These are phyloP conservation scores for Kluyveromyces wickerhamii DNA, from an alignment of 805 yeast species.

Conservation along the genomic window DNA sequence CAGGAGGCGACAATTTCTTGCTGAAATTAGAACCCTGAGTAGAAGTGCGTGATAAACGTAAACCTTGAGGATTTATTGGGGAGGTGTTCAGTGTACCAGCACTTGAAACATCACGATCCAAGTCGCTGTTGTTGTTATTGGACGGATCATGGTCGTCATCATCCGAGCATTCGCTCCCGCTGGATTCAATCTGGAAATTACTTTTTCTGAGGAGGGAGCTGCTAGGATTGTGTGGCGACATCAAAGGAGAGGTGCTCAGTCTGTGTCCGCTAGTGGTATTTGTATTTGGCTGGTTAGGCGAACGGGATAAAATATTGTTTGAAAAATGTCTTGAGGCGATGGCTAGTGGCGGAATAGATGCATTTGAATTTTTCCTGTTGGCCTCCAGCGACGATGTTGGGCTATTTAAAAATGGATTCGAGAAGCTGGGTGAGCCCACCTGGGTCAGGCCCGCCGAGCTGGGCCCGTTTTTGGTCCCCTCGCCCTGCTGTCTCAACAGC, in stretches of 20 bases:
- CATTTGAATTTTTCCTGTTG: conserved; percentile 2
- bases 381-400: conserved; percentile 2
- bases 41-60: conserved; percentile 14
- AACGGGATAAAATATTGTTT: conserved; percentile 13
- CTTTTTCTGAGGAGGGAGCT: conserved; percentile 6
- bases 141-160: conserved; percentile 20
- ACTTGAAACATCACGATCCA: conserved; percentile 1
- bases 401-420: conserved; percentile 29
- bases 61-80: conserved; percentile 10
- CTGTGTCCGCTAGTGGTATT: conserved; percentile 1
- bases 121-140: conserved; percentile 1
- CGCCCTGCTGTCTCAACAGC: conserved; percentile 14
- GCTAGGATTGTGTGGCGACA: conserved; percentile 3
- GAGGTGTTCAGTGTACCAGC: conserved; percentile 3
- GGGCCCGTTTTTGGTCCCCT: conserved; percentile 7
- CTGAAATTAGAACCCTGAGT: conserved; percentile 14
- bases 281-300: conserved; percentile 10
- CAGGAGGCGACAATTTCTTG: conserved; percentile 11
- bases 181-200: conserved; percentile 24
- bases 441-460: conserved; percentile 20
- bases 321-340: conserved; percentile 11
- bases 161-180: conserved; percentile 21
- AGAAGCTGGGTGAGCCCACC: conserved; percentile 21
- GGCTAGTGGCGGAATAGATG: conserved; percentile 1
- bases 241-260: conserved; percentile 2